Evolutionary conservation across 441 rosid species (phyloP), one percentile per base, ranked within the genome.

Genomic region (Manihot esculenta): DNA sequence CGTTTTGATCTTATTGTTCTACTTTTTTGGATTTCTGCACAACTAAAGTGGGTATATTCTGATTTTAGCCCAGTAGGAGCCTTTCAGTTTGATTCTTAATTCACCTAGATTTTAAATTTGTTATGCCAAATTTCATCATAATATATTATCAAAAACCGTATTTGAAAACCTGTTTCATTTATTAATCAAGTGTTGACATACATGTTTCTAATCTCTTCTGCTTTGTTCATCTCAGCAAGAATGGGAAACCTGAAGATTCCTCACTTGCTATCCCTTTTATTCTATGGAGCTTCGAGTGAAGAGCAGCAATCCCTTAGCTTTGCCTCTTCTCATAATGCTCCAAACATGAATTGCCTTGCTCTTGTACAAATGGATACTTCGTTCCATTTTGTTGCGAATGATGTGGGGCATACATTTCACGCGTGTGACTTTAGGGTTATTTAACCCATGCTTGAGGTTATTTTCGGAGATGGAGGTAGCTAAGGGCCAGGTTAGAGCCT

Each of bases 231-330:
- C 65, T 38, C 10, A 42, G 10, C 45, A 24, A 18, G 17, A 35
- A 49, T 49, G 50, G 7, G 42, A 33, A 15, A 35, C 48, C 53
- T 68, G 26, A 23, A 48, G 41, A 12, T 0, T 12, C 41, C 33
- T 60, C 5, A 35, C 17, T 64, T 17, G 20, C 24, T 21, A 18
- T 70, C 3, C 0, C 41, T 9, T 66, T 64, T 45, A 33, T 75
- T 17, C 38, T 26, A 14, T 74, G 90, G 87, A 86, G 93, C 87
- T 81, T 85, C 85, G 87, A 90, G 91, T 88, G 93, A 87, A 85
- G 91, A 79, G 81, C 84, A 75, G 74, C 77, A 72, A 77, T 83
- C 81, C 73, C 68, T 57, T 62, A 66, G 88, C 86, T 72, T 85
- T 83, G 88, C 68, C 60, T 84, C 89, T 89, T 85, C 89, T 88